Evolutionary conservation across 805 yeast genomes (phyloP), one percentile per base, ranked within the genome.

Genomic region (Pichia rugopelliculosa): DNA sequence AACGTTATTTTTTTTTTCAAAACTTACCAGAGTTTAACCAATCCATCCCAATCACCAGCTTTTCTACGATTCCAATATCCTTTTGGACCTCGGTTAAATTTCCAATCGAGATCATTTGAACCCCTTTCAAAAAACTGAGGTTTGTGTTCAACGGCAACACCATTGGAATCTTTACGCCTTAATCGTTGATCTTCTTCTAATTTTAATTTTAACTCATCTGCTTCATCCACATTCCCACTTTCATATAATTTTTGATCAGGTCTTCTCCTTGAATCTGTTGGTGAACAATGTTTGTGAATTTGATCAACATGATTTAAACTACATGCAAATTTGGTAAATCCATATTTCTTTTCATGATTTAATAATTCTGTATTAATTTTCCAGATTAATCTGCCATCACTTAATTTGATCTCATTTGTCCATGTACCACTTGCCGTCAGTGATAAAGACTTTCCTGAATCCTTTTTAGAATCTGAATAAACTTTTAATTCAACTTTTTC

Each of bases 221-320:
- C 96, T 45, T 71, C 65, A 20, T 79, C 87, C 11, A 82, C 67
- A 21, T 79, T 69, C 2, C 89, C 93, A 17, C 74, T 61, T 59
- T 87, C 95, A 56, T 87, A 88, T 2, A 70, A 65, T 39, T 76
- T 69, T 59, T 88, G 79, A 62, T 93, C 99, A 0, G 97, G 98
- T 59, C 99, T 76, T 40, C 81, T 65, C 59, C 99, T 77, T 8
- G 96, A 85, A 62, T 93, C 99, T 0, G 93, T 87, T 3, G 90
- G 90, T 6, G 97, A 84, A 36, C 90, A 56, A 3, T 70, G 84
- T 25, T 73, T 52, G 60, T 91, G 97, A 13, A 91, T 66, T 4
- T 62, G 68, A 0, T 96, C 86, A 36, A 90, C 76, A 50, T 88
- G 86, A 60, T 89, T 89, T 61, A 93, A 70, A 36, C 83, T 75